phyloP scores from a whole-genome alignment of 306 rosid genomes.

The Oxytropis ochrocephala region DNA sequence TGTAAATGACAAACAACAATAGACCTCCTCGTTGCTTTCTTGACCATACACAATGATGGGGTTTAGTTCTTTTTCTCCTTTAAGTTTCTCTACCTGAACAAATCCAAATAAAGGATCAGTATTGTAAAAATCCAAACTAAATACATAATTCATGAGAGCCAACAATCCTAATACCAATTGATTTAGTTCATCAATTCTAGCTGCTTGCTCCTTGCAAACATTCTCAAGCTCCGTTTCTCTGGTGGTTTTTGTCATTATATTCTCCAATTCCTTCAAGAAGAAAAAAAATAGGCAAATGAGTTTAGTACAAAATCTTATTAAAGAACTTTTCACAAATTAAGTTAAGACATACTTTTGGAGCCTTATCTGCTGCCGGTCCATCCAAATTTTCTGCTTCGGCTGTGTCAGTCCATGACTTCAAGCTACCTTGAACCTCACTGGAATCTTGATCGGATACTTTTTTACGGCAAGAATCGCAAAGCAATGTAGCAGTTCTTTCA shows the following conservation, averaged over 20 bases:
- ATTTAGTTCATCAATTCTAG: constrained; percentile 56
- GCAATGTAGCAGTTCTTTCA: constrained; percentile 34
- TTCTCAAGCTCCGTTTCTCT: constrained; percentile 59
- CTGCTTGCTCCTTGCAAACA: constrained; percentile 64
- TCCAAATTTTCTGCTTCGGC: constrained; percentile 35
- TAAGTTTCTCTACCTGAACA: constrained; percentile 51
- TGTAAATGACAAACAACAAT: not conserved
- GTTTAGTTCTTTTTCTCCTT: constrained; percentile 36
- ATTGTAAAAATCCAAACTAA: not conserved
- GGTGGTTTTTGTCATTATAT: constrained; percentile 19
- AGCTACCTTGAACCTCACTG: constrained; percentile 36
- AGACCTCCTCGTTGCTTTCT: constrained; percentile 41
- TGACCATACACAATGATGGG: constrained; percentile 25
- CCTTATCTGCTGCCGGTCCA: constrained; percentile 19
- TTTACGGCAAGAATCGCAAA: constrained; percentile 68
- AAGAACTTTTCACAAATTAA: not conserved
- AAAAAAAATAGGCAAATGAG: not conserved
- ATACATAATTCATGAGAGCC: constrained; percentile 1
- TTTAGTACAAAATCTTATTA: not conserved
- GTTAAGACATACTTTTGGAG: constrained; percentile 30
- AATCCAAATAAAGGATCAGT: constrained; percentile 6
- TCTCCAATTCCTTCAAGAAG: constrained; percentile 26
- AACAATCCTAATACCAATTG: constrained; percentile 46
- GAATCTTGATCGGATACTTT: constrained; percentile 34
- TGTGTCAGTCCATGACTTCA: constrained; percentile 33